Conservation (phyloP, 2,329 filamentous ascomycete genomes). For the Alternaria sp. region DNA sequence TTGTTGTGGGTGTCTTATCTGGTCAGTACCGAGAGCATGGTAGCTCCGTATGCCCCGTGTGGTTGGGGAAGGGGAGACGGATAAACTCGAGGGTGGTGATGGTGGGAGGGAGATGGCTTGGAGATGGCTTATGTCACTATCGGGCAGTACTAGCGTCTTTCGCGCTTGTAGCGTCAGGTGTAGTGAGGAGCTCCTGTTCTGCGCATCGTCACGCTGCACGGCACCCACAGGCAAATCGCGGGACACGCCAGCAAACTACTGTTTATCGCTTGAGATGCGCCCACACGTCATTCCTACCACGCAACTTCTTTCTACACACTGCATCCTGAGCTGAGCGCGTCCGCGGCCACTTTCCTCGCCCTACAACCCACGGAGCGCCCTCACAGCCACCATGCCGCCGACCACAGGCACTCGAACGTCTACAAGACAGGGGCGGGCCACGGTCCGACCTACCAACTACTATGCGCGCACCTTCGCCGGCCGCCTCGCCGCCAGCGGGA, state of each 20-base stretch:
- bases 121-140: constrained; percentile 11
- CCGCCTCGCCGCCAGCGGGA: constrained; percentile 42
- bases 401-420: constrained; percentile 47
- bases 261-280: constrained; percentile 38
- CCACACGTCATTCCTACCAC: constrained; percentile 28
- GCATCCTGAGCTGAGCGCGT: constrained; percentile 26
- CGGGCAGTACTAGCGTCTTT: constrained; percentile 24
- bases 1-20: neutral
- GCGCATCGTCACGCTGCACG: constrained; percentile 11
- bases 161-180: constrained; percentile 10
- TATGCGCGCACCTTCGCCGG: constrained; percentile 58
- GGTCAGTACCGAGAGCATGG: neutral
- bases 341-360: constrained; percentile 22
- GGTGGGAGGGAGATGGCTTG: neutral
- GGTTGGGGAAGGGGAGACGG: neutral
- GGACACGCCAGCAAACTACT: constrained; percentile 28
- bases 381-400: constrained; percentile 43
- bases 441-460: constrained; percentile 58
- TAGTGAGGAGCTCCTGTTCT: constrained; percentile 21
- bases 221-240: constrained; percentile 22
- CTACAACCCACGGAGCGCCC: constrained; percentile 24
- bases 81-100: neutral
- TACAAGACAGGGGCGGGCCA: constrained; percentile 55
- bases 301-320: constrained; percentile 21
- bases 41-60: neutral